phyloP scores from a whole-genome alignment of 2,329 filamentous ascomycete genomes.

The Apiospora marii region DNA sequence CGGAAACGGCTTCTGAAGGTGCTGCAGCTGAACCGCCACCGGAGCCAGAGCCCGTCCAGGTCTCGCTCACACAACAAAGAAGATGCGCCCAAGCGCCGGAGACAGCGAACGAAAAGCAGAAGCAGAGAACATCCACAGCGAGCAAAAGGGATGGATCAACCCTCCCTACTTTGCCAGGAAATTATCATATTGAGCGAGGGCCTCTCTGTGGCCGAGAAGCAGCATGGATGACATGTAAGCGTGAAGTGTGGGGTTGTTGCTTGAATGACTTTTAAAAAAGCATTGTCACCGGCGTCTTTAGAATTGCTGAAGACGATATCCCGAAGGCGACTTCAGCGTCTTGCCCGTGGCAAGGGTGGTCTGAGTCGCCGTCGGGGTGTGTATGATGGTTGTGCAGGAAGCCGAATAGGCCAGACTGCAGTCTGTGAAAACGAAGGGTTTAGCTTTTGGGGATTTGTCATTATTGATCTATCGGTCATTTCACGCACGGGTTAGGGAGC shows the following conservation, averaged over 20 bases:
- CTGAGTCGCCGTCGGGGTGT: neutral
- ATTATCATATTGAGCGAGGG: conserved; percentile 34
- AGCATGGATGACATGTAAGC: conserved; percentile 28
- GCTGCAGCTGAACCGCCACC: conserved; percentile 49
- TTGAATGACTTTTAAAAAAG: neutral
- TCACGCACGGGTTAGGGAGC: neutral
- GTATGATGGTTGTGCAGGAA: neutral
- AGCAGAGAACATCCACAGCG: conserved; percentile 39
- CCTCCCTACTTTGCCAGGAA: conserved; percentile 37
- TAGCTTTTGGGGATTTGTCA: neutral
- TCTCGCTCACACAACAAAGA: conserved; percentile 41
- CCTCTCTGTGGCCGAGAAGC: conserved; percentile 27
- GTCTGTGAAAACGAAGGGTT: neutral
- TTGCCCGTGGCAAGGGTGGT: neutral
- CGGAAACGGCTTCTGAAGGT: conserved; percentile 51
- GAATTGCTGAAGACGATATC: neutral
- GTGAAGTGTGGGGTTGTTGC: neutral
- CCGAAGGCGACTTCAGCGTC: neutral
- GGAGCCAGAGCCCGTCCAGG: conserved; percentile 53
- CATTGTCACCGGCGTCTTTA: neutral
- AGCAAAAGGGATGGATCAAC: conserved; percentile 30
- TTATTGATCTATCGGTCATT: neutral
- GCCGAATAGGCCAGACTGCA: neutral
- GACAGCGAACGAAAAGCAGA: conserved; percentile 49
- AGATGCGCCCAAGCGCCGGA: conserved; percentile 40